Conservation (phyloP, 352 stramenopile species). For the Aphanomyces cochlioides region DNA sequence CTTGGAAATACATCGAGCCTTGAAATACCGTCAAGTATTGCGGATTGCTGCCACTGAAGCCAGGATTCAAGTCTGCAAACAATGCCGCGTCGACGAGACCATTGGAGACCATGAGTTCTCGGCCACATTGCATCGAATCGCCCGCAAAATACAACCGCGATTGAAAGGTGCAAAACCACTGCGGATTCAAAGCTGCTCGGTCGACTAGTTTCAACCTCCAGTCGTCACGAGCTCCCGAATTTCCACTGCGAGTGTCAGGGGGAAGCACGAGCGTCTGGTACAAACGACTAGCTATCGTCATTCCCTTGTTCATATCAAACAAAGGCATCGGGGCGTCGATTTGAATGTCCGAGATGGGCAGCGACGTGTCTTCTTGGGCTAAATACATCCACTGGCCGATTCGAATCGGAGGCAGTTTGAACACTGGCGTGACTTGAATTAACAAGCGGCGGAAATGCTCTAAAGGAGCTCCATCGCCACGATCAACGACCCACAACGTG, state of each 20-base stretch:
- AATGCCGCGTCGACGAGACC: constrained; percentile 43
- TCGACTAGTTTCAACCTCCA: constrained; percentile 35
- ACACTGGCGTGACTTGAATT: background rate
- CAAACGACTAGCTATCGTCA: background rate
- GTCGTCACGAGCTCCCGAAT: constrained; percentile 27
- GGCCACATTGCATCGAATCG: constrained; percentile 39
- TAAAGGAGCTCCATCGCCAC: background rate
- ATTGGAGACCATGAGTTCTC: constrained; percentile 70
- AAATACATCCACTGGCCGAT: background rate
- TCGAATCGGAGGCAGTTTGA: background rate
- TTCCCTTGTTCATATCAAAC: too few relatives aligned
- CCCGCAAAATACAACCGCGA: constrained; percentile 50
- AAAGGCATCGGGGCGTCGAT: background rate
- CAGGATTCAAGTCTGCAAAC: constrained; percentile 60
- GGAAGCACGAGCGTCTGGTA: background rate
- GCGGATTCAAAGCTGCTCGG: constrained; percentile 26
- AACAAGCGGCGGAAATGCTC: constrained; percentile 5
- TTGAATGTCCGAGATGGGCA: background rate
- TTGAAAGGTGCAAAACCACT: constrained; percentile 34
- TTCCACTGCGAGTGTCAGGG: constrained; percentile 8
- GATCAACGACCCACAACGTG: background rate
- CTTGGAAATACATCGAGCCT: constrained; percentile 60
- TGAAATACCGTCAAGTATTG: constrained; percentile 45
- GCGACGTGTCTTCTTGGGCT: constrained; percentile 5
- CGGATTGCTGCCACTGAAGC: constrained; percentile 38